These are phyloP conservation scores for Hyphochytrium catenoides DNA, from an alignment of 352 stramenopile genomes.

Conservation along the genomic window DNA sequence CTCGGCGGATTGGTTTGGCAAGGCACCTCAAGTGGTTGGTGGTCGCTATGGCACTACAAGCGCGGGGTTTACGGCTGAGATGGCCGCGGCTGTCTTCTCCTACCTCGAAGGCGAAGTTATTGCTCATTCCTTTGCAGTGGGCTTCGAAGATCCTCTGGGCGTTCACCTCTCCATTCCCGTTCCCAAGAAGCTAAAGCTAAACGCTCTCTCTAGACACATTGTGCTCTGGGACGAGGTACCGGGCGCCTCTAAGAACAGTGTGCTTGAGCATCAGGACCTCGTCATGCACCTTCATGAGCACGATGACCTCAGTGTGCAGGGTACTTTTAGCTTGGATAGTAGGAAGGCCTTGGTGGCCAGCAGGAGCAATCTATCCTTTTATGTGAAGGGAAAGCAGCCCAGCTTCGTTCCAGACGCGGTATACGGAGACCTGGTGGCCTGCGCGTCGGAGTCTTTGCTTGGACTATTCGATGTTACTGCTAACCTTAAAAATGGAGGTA, in stretches of 20 bases:
- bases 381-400: slow-evolving; percentile 13
- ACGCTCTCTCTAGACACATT: slow-evolving; percentile 18
- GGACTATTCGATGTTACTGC: slow-evolving; percentile 21
- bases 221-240: slow-evolving; percentile 15
- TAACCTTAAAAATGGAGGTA: slow-evolving; percentile 26
- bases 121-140: slow-evolving; percentile 41
- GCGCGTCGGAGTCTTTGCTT: slow-evolving; percentile 20
- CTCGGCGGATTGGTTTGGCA: slow-evolving; percentile 17
- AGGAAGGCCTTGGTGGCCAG: slow-evolving; percentile 28
- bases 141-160: slow-evolving; percentile 39
- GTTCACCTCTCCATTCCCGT: slow-evolving; percentile 18
- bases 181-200: slow-evolving; percentile 21
- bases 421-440: slow-evolving; percentile 27
- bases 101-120: slow-evolving; percentile 16
- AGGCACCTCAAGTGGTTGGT: slow-evolving; percentile 16
- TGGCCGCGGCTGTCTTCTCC: slow-evolving; percentile 31
- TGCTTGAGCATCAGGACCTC: too few relatives aligned
- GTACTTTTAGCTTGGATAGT: slow-evolving; percentile 17
- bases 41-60: slow-evolving; percentile 35
- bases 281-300: slow-evolving; percentile 63
- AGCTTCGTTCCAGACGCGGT: slow-evolving; percentile 16
- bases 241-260: slow-evolving; percentile 35
- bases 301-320: slow-evolving; percentile 15
- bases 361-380: slow-evolving; percentile 28
- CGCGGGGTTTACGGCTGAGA: slow-evolving; percentile 29